A percentile compares a stretch with the other conserved stretches of the same genome.
These are phyloP conservation scores for Cornus kousa DNA, from an alignment of 148 eudicot species.

Conservation along the genomic window DNA sequence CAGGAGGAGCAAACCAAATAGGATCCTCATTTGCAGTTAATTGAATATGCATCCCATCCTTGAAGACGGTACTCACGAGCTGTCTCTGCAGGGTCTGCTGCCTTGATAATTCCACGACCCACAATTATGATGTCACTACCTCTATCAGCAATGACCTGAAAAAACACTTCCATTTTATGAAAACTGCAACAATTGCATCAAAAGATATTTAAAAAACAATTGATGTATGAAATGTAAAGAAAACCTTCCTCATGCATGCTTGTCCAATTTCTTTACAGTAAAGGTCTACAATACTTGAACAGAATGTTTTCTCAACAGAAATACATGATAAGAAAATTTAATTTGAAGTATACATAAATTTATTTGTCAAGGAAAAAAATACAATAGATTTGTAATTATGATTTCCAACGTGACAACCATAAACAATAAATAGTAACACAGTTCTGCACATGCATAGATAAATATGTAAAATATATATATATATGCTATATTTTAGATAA, in stretches of 20 bases:
- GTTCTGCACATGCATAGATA: too few species aligned
- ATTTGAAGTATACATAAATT: background rate
- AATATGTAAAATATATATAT: too few species aligned
- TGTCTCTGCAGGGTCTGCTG: slow-evolving; percentile 70
- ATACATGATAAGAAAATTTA: background rate
- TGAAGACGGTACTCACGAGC: slow-evolving; percentile 84
- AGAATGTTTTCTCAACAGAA: background rate
- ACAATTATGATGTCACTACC: slow-evolving; percentile 94
- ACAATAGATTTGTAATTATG: background rate
- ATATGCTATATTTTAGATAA: too few species aligned
- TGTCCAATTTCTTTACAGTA: background rate
- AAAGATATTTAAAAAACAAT: too few species aligned
- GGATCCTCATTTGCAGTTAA: slow-evolving; percentile 39
- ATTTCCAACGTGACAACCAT: background rate
- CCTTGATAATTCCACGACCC: slow-evolving; percentile 89
- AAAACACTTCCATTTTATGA: background rate
- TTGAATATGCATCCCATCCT: slow-evolving; percentile 90
- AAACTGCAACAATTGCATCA: background rate
- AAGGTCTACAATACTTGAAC: background rate
- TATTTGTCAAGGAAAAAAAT: background rate
- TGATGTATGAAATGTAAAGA: too few species aligned
- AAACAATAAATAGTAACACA: too few species aligned
- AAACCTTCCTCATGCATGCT: background rate
- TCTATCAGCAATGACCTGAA: slow-evolving; percentile 77
- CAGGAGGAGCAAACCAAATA: background rate